These are phyloP conservation scores for Thelonectria rubi DNA, from an alignment of 2,329 filamentous ascomycete genomes.

Conservation along the genomic window DNA sequence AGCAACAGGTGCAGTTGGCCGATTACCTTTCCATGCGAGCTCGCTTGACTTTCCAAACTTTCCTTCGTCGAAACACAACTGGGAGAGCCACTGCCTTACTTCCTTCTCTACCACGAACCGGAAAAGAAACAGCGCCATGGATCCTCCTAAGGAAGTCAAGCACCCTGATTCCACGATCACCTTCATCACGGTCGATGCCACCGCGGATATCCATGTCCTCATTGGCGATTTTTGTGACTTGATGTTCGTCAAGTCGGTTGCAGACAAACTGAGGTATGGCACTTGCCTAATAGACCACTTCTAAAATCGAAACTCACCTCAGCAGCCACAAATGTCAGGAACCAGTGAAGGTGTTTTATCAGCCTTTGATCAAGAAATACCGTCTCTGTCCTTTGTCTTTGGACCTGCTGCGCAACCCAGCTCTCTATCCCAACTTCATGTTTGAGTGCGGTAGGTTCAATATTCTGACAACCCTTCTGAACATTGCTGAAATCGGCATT, in stretches of 20 bases:
- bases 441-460: conserved; percentile 36
- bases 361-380: conserved; percentile 36
- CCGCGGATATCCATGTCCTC: conserved; percentile 42
- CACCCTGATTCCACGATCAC: conserved; percentile 32
- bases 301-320: conserved; percentile 5
- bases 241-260: conserved; percentile 31
- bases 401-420: conserved; percentile 22
- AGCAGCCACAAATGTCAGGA: conserved; percentile 37
- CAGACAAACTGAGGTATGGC: conserved; percentile 41
- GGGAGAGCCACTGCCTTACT: no score
- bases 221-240: conserved; percentile 35
- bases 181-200: conserved; percentile 36
- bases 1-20: no score
- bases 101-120: no score
- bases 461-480: neutral
- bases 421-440: conserved; percentile 28
- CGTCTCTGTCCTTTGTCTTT: conserved; percentile 39
- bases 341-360: conserved; percentile 41
- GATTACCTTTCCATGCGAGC: no score
- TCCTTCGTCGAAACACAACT: no score
- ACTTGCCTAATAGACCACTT: no score
- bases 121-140: no score
- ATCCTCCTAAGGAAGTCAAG: no score
- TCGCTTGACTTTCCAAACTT: no score
- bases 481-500: neutral